Percentiles rank a stretch among this genome's conserved stretches.
Evolutionary conservation across 495 filamentous ascomycete genomes (phyloP).

Genomic region (Penicillium paradoxum): DNA sequence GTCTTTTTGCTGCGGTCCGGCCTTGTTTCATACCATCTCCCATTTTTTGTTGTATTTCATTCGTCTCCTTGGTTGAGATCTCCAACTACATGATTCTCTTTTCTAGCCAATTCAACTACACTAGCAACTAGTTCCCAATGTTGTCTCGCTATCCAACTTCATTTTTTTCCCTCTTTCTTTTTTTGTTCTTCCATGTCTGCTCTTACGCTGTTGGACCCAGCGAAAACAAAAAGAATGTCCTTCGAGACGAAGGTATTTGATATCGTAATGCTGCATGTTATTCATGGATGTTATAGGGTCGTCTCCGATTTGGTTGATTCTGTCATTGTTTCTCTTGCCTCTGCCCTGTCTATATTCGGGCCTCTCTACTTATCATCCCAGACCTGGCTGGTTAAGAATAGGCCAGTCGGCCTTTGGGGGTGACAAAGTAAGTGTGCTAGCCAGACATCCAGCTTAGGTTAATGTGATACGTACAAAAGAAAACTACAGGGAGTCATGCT

Average conservation of each 20-base stretch:
- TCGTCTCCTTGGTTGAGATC: constrained; percentile 35
- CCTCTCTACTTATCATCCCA: not conserved
- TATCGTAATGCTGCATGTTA: not conserved
- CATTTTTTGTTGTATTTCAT: constrained; percentile 32
- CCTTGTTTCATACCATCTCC: constrained; percentile 37
- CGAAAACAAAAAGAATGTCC: not conserved
- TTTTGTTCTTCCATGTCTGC: not conserved
- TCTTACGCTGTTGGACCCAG: constrained; percentile 2
- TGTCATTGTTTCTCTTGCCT: not conserved
- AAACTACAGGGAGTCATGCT: not conserved
- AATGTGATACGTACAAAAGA: not conserved
- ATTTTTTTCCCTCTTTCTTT: not conserved
- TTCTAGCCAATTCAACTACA: constrained; percentile 37
- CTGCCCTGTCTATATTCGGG: not conserved
- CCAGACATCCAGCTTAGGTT: not conserved
- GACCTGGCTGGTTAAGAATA: not conserved
- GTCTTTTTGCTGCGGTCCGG: constrained; percentile 25
- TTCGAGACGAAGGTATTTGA: not conserved
- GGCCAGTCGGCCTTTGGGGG: not conserved
- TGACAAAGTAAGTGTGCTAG: not conserved
- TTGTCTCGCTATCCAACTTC: constrained; percentile 6
- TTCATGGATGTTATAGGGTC: not conserved
- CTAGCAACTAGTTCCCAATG: constrained; percentile 29
- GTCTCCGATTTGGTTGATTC: not conserved
- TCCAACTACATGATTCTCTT: constrained; percentile 33